These are phyloP conservation scores for Curvularia hawaiiensis DNA, from an alignment of 2,329 filamentous ascomycete species.

Conservation along the genomic window DNA sequence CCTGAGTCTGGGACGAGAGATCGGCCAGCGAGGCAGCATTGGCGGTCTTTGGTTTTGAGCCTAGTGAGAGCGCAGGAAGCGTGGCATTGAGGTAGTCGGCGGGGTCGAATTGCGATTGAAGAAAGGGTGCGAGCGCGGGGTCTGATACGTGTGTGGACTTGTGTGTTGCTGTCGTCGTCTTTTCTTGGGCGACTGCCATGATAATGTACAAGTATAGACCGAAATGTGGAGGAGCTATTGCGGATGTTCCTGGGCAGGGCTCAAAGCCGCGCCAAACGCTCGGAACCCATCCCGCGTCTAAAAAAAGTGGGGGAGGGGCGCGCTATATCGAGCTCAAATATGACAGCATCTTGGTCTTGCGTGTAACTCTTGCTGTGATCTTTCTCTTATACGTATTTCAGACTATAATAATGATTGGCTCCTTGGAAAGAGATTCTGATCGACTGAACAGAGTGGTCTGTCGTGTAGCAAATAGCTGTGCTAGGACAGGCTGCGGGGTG, in stretches of 20 bases:
- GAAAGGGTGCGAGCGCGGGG: constrained; percentile 74
- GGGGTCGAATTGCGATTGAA: constrained; percentile 78
- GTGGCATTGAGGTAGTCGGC: constrained; percentile 83
- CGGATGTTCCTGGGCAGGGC: constrained; percentile 21
- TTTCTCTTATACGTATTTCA: neutral
- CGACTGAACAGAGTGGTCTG: neutral
- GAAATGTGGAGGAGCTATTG: constrained; percentile 16
- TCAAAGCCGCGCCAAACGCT: constrained; percentile 18
- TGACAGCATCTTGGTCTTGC: constrained; percentile 8
- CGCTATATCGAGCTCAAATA: constrained; percentile 8
- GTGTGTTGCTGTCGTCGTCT: constrained; percentile 11
- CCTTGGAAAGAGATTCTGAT: neutral
- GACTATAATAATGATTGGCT: neutral
- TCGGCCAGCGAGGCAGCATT: constrained; percentile 69
- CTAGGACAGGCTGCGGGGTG: constrained; percentile 1
- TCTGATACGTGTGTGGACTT: constrained; percentile 67
- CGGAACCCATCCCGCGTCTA: constrained; percentile 18
- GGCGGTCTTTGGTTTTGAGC: constrained; percentile 47
- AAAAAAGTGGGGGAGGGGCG: constrained; percentile 25
- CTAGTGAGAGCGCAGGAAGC: constrained; percentile 69
- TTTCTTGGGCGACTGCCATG: constrained; percentile 37
- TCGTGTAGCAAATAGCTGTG: neutral
- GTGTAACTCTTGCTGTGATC: neutral
- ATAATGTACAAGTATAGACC: constrained; percentile 3
- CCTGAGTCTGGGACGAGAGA: constrained; percentile 79